Evolutionary conservation across 1,284 basidiomycete genomes (phyloP).

Genomic region (Xerocomus cyaneibrunnescens): DNA sequence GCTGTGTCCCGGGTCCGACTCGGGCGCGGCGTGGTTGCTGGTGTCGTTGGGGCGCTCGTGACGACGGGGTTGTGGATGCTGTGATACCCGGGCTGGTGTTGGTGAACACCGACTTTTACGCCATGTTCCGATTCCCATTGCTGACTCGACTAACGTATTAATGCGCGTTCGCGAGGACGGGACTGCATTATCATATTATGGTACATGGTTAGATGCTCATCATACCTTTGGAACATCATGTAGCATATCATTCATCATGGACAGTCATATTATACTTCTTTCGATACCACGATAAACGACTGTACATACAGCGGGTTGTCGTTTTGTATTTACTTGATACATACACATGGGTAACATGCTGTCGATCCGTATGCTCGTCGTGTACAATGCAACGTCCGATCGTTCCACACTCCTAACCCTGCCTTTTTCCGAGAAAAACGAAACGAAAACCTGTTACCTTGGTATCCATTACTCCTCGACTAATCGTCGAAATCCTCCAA

Average conservation of each 20-base stretch:
- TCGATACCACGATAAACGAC: neutral
- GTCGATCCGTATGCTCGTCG: neutral
- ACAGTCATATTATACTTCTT: neutral
- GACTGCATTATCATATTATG: neutral
- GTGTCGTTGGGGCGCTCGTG: neutral
- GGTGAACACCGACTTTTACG: neutral
- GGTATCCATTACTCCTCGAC: neutral
- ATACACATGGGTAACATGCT: too few relatives aligned
- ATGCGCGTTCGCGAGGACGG: neutral
- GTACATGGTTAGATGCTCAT: neutral
- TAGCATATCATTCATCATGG: neutral
- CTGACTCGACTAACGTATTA: too few relatives aligned
- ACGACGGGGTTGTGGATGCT: neutral
- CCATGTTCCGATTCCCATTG: too few relatives aligned
- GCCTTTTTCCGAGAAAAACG: neutral
- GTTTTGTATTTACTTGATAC: too few relatives aligned
- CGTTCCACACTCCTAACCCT: neutral
- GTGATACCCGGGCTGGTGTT: neutral
- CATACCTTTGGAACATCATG: neutral
- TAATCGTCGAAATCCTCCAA: constrained; percentile 32
- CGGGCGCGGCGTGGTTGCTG: neutral
- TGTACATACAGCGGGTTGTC: too few relatives aligned
- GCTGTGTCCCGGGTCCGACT: neutral
- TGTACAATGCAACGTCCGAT: constrained; percentile 4
- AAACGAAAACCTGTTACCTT: neutral